phyloP scores from a whole-genome alignment of 2,329 filamentous ascomycete genomes.

The Helminthosporium solani region DNA sequence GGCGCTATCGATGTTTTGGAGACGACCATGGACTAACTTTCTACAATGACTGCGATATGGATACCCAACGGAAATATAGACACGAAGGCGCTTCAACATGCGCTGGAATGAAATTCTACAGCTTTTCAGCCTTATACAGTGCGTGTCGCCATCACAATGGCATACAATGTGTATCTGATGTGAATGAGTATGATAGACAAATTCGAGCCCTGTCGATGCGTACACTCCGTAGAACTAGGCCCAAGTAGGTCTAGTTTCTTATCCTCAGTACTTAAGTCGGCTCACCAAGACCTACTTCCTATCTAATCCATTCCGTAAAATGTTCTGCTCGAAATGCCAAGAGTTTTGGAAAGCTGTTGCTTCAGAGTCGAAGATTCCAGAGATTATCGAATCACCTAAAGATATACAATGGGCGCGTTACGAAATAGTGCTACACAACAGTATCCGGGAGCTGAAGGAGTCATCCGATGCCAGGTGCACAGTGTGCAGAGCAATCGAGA shows the following conservation, averaged over 20 bases:
- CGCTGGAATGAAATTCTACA: background rate
- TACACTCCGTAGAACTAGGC: background rate
- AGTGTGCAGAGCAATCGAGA: constrained; percentile 20
- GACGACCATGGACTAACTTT: constrained; percentile 17
- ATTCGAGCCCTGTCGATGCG: background rate
- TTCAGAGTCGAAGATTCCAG: constrained; percentile 4
- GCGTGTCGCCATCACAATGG: too few species aligned
- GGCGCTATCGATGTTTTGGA: constrained; percentile 74
- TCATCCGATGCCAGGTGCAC: constrained; percentile 16
- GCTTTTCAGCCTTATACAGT: too few species aligned
- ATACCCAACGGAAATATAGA: constrained; percentile 17
- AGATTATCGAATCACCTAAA: constrained; percentile 1
- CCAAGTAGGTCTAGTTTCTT: background rate
- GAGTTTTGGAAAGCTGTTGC: constrained; percentile 10
- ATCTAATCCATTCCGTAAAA: constrained; percentile 1
- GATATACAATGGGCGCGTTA: constrained; percentile 14
- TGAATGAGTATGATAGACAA: too few species aligned
- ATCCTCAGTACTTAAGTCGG: background rate
- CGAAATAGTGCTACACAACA: constrained; percentile 16
- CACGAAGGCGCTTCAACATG: constrained; percentile 24
- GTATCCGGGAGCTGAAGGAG: constrained; percentile 16
- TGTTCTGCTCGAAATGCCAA: constrained; percentile 19
- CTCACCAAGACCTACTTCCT: background rate
- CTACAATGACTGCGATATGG: constrained; percentile 7
- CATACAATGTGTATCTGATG: too few species aligned